These are phyloP conservation scores for Tolypocladium sp. DNA, from an alignment of 2,329 filamentous ascomycete species.

Conservation along the genomic window DNA sequence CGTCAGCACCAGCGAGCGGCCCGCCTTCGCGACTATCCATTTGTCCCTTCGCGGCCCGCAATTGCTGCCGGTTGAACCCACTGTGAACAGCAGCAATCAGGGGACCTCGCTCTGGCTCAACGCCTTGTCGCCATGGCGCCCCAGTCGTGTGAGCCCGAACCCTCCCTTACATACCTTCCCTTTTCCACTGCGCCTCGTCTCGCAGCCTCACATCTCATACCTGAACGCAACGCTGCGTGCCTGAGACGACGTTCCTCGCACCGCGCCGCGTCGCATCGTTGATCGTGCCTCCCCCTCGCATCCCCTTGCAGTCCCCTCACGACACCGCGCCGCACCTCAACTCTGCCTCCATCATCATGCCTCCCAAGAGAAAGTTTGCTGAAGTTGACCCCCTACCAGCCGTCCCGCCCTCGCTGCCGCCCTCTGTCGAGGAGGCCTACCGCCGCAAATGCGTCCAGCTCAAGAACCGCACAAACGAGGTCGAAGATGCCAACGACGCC, in stretches of 20 bases:
- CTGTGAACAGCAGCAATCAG: not conserved
- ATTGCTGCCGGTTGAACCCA: not conserved
- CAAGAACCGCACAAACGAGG: constrained; percentile 82
- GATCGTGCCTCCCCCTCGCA: not conserved
- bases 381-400: constrained; percentile 30
- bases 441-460: constrained; percentile 93
- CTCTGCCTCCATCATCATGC: constrained; percentile 14
- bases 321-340: not conserved
- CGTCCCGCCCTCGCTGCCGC: constrained; percentile 58
- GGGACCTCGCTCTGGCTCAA: not conserved
- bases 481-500: constrained; percentile 84
- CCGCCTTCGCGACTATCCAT: not conserved
- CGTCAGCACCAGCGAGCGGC: not conserved
- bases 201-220: not conserved
- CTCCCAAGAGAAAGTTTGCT: constrained; percentile 25
- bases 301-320: not conserved
- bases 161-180: constrained; percentile 5
- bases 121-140: constrained; percentile 14
- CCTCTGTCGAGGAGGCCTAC: constrained; percentile 92
- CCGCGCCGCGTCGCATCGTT: not conserved
- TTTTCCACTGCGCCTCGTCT: not conserved
- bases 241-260: not conserved
- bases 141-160: constrained; percentile 15
- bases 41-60: not conserved
- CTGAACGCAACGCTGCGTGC: not conserved